These are phyloP conservation scores for Lepidium didymum DNA, from an alignment of 345 rosid genomes.

Conservation along the genomic window DNA sequence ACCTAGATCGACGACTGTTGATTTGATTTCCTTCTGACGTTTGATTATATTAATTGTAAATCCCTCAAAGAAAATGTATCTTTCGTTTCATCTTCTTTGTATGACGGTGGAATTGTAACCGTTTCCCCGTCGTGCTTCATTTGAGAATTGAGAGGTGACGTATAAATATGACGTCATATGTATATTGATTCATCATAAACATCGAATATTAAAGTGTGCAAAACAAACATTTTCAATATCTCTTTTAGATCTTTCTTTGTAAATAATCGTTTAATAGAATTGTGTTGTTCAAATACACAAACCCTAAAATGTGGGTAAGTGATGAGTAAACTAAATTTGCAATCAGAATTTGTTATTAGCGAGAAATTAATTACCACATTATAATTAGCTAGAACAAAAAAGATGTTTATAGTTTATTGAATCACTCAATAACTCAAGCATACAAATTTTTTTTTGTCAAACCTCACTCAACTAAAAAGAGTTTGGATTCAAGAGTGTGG, in stretches of 20 bases:
- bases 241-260: neutral
- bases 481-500: too few relatives aligned
- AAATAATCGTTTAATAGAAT: neutral
- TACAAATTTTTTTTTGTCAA: too few relatives aligned
- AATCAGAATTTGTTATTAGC: neutral
- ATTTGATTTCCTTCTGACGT: conserved; percentile 21
- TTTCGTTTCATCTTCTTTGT: neutral
- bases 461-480: too few relatives aligned
- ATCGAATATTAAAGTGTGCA: neutral
- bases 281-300: neutral
- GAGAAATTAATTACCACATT: neutral
- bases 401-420: neutral
- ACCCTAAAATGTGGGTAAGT: neutral
- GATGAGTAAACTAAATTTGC: neutral
- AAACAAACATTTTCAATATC: neutral
- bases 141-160: neutral
- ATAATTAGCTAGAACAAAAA: neutral
- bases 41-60: neutral
- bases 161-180: conserved; percentile 12
- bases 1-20: conserved; percentile 19
- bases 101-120: conserved; percentile 1
- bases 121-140: neutral
- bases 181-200: conserved; percentile 10
- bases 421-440: neutral
- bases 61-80: too few relatives aligned